Evolutionary conservation across 2,329 filamentous ascomycete species (phyloP).

Genomic region (Graphilbum fragrans): DNA sequence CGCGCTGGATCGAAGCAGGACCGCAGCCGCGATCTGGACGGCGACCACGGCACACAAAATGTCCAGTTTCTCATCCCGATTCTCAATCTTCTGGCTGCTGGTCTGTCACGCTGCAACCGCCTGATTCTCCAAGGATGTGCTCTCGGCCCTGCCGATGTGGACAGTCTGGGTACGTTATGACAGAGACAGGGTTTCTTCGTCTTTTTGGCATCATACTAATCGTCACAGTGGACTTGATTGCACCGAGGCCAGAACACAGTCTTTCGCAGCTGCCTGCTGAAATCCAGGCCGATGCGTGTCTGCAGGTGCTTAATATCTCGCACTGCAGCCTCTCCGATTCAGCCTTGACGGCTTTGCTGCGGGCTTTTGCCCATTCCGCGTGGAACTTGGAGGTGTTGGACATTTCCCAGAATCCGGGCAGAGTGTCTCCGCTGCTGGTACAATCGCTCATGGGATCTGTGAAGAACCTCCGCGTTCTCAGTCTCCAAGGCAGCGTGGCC

Average conservation of each 20-base stretch:
- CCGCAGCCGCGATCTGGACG: not conserved
- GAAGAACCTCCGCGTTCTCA: slow-evolving; percentile 31
- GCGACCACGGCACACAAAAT: slow-evolving; percentile 1
- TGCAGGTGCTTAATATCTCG: slow-evolving; percentile 38
- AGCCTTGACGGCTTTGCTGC: slow-evolving; percentile 34
- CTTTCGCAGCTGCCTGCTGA: not conserved
- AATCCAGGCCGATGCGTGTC: slow-evolving; percentile 14
- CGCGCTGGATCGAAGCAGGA: not conserved
- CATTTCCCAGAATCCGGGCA: slow-evolving; percentile 39
- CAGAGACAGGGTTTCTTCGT: not conserved
- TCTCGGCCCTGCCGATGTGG: slow-evolving; percentile 31
- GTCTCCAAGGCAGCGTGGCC: slow-evolving; percentile 38
- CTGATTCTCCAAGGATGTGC: slow-evolving; percentile 37
- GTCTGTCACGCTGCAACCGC: slow-evolving; percentile 37
- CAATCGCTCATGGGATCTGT: slow-evolving; percentile 31
- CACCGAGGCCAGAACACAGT: not conserved
- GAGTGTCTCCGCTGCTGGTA: slow-evolving; percentile 34
- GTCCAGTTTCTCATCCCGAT: slow-evolving; percentile 27
- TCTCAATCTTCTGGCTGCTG: slow-evolving; percentile 26
- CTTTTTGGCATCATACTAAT: slow-evolving; percentile 2
- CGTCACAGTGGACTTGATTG: not conserved
- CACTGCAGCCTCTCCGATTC: slow-evolving; percentile 38
- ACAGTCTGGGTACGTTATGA: slow-evolving; percentile 29
- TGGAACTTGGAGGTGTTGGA: slow-evolving; percentile 33
- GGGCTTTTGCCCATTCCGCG: slow-evolving; percentile 24